Base-by-base conservation (phyloP, 257 asterid genomes). In the Gentiana straminea region DNA sequence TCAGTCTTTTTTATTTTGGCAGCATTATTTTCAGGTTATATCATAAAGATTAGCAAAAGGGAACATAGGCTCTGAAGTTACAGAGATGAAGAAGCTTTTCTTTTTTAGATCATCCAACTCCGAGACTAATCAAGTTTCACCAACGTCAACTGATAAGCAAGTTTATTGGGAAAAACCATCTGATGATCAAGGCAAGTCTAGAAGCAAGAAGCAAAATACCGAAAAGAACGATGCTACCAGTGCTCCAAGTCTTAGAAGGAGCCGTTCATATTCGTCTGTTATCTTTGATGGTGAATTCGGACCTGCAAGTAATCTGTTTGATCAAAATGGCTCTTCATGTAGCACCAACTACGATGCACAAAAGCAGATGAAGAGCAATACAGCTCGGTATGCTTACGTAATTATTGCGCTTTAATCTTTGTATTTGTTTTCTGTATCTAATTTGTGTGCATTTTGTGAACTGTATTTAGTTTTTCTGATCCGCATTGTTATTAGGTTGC, bases 81-180 rank as follows among this genome's bases (percentile, higher is more conserved):
- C 24, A 15, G 71, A 68, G 77, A 92, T 92, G 99, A 89, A 86
- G 94, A 92, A 82, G 71, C 70, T 91, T 4, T 92, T 92, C 82
- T 92, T 78, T 69, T 86, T 92, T 65, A 78, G 91, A 81, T 76
- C 95, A 56, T 72, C 73, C 39, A 60, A 81, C 47, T 73, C 89
- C 37, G 73, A 59, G 41, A 72, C 58, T 64, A 72, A 59, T 68
- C 79, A 76, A 49, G 60, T 70, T 36, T 86, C 94, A 41, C 86
- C 84, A 52, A 77, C 89, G 62, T 70, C 86, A 43, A 67, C 81
- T 24, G 91, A 84, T 52, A 86, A 83, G 72, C 86, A 77, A 66
- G 79, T 75, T 63, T 61, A 58, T 63, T 73, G 75, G 80, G 87
- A 84, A 54, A 87, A 78, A 48, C 67, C 81, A 65, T 57, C 68